phyloP scores from a whole-genome alignment of 1,139 yeast species.

The Hanseniaspora sp. region DNA sequence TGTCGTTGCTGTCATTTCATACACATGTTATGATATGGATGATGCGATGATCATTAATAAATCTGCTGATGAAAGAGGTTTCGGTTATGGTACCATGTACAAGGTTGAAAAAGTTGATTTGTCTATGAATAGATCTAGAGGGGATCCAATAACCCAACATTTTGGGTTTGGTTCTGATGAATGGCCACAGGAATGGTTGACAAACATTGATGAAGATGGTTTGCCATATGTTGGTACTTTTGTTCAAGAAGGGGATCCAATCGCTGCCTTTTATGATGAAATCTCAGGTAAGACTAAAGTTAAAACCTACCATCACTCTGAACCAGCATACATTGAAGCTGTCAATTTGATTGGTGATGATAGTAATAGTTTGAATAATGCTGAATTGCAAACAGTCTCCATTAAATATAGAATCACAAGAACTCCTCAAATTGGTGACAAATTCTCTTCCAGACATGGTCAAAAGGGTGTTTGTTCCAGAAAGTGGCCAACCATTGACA shows the following conservation, averaged over 20 bases:
- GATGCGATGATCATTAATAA: conserved; percentile 98
- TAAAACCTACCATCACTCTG: conserved; percentile 85
- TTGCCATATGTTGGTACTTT: conserved; percentile 79
- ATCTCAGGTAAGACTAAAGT: conserved; percentile 82
- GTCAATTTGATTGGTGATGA: conserved; percentile 89
- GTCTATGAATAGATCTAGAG: conserved; percentile 65
- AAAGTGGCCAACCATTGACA: conserved; percentile 92
- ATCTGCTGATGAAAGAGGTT: conserved; percentile 95
- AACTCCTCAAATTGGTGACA: conserved; percentile 92
- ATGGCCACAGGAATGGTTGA: conserved; percentile 87
- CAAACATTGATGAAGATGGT: conserved; percentile 50
- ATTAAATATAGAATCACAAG: conserved; percentile 87
- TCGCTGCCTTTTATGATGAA: conserved; percentile 86
- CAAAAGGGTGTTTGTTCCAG: conserved; percentile 99
- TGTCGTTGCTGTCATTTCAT: conserved; percentile 95
- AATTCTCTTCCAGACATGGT: conserved; percentile 96
- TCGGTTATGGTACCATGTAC: conserved; percentile 93
- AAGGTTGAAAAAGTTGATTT: conserved; percentile 88
- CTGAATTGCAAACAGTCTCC: conserved; percentile 71
- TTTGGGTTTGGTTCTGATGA: conserved; percentile 89
- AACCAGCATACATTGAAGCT: conserved; percentile 91
- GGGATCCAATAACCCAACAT: conserved; percentile 90
- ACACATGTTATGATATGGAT: conserved; percentile 98
- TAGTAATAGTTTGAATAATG: conserved; percentile 40
- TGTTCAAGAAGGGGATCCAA: conserved; percentile 92